Conservation (phyloP, 2,329 filamentous ascomycete species). For the Colletotrichum euphorbiae region DNA sequence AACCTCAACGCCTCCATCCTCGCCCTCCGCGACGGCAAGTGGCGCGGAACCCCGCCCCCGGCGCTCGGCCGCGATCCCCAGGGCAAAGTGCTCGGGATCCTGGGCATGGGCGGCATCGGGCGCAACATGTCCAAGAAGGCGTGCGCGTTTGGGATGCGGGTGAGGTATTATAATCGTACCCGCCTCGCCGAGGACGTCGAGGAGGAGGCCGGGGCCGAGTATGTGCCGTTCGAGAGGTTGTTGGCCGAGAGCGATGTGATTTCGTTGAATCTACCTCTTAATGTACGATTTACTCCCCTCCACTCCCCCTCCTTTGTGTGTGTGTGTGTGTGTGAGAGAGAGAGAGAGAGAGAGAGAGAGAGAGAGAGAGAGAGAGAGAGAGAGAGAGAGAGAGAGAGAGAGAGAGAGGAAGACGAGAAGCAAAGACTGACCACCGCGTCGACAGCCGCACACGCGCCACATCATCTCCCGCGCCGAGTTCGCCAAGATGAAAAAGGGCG, state of each 20-base stretch:
- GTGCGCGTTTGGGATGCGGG: slow-evolving; percentile 78
- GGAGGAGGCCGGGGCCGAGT: slow-evolving; percentile 67
- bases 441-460: slow-evolving; percentile 73
- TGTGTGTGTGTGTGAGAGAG: background rate
- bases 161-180: slow-evolving; percentile 80
- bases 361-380: too few species aligned
- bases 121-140: slow-evolving; percentile 81
- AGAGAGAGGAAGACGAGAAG: background rate
- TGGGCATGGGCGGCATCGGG: slow-evolving; percentile 90
- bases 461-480: slow-evolving; percentile 80
- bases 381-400: too few species aligned
- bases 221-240: slow-evolving; percentile 80
- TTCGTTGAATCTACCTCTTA: slow-evolving; percentile 83
- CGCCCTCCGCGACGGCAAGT: slow-evolving; percentile 73
- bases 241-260: slow-evolving; percentile 78
- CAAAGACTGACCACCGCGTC: background rate
- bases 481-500: slow-evolving; percentile 79
- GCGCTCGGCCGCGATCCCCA: slow-evolving; percentile 80
- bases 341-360: too few species aligned
- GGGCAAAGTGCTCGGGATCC: slow-evolving; percentile 81
- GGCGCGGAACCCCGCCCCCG: slow-evolving; percentile 69
- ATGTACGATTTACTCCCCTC: slow-evolving; percentile 66
- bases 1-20: slow-evolving; percentile 77
- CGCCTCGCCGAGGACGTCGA: slow-evolving; percentile 66
- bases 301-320: background rate